phyloP scores from a whole-genome alignment of 23 red algal genomes.

The Agarophyton chilense region DNA sequence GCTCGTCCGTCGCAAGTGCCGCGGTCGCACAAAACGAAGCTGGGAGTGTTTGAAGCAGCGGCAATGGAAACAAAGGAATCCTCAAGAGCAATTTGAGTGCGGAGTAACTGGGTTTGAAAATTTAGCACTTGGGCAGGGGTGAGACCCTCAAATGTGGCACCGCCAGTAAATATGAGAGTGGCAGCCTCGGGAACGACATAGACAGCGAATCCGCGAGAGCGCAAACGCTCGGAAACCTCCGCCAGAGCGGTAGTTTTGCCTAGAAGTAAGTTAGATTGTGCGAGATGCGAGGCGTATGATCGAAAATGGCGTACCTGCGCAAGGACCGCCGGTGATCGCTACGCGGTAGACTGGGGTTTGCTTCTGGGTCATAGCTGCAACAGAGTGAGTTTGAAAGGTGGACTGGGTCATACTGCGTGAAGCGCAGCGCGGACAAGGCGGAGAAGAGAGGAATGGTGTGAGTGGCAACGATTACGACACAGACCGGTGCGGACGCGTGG shows the following conservation, averaged over 20 bases:
- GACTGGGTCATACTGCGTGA: background rate
- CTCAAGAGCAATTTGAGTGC: constrained; percentile 83
- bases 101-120: constrained; percentile 85
- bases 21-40: constrained; percentile 79
- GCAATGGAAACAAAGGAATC: constrained; percentile 69
- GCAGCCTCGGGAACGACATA: constrained; percentile 87
- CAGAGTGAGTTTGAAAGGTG: background rate
- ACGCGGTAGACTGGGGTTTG: constrained; percentile 33
- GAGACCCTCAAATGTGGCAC: constrained; percentile 42
- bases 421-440: background rate
- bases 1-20: constrained; percentile 80
- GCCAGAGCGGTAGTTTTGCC: constrained; percentile 88
- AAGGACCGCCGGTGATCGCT: constrained; percentile 59
- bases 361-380: background rate
- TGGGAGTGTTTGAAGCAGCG: constrained; percentile 17
- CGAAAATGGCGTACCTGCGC: constrained; percentile 29
- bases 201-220: constrained; percentile 77
- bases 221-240: constrained; percentile 72
- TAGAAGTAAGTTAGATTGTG: background rate
- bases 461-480: no score
- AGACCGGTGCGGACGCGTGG: no score
- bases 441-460: background rate
- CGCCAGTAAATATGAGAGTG: constrained; percentile 85
- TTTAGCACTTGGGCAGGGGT: constrained; percentile 41
- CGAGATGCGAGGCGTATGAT: background rate